Evolutionary conservation across 164 flowering plant species (phyloP).

Genomic region (Annona cherimola): DNA sequence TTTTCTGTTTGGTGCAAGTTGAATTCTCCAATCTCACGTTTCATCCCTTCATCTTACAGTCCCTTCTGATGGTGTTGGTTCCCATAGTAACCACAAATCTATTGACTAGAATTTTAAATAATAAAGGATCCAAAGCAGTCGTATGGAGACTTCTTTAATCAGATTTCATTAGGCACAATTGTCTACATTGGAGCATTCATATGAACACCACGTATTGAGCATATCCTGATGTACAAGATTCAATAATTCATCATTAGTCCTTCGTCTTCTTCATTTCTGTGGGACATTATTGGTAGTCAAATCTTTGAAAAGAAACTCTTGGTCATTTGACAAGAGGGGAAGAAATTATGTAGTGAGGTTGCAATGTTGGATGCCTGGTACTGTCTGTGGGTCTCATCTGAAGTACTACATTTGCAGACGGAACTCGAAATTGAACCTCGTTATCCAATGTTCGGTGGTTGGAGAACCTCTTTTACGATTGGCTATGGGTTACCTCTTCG

Average conservation of each 20-base stretch:
- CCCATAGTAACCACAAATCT: not conserved
- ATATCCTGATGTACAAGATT: not conserved
- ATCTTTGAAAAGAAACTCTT: constrained; percentile 2
- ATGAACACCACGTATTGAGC: not conserved
- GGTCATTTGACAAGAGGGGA: not conserved
- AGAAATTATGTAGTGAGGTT: not conserved
- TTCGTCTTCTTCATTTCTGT: too few species aligned
- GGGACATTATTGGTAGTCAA: too few species aligned
- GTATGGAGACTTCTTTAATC: not conserved
- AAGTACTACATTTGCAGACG: constrained; percentile 47
- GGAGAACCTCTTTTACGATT: constrained; percentile 90
- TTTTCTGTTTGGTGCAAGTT: too few species aligned
- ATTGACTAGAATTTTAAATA: not conserved
- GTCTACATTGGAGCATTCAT: not conserved
- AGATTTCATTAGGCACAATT: not conserved
- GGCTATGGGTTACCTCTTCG: constrained; percentile 90
- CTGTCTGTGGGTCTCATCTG: constrained; percentile 1
- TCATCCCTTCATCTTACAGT: not conserved
- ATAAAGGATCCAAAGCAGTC: not conserved
- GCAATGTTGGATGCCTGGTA: not conserved
- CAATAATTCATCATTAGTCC: not conserved
- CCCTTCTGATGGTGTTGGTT: not conserved
- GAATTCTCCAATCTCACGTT: not conserved
- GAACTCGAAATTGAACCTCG: constrained; percentile 86
- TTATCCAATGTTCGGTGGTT: constrained; percentile 95